A percentile compares a stretch with the other conserved stretches of the same genome.
These are phyloP conservation scores for Fusarium camptoceras DNA, from an alignment of 2,329 filamentous ascomycete species.

Conservation along the genomic window DNA sequence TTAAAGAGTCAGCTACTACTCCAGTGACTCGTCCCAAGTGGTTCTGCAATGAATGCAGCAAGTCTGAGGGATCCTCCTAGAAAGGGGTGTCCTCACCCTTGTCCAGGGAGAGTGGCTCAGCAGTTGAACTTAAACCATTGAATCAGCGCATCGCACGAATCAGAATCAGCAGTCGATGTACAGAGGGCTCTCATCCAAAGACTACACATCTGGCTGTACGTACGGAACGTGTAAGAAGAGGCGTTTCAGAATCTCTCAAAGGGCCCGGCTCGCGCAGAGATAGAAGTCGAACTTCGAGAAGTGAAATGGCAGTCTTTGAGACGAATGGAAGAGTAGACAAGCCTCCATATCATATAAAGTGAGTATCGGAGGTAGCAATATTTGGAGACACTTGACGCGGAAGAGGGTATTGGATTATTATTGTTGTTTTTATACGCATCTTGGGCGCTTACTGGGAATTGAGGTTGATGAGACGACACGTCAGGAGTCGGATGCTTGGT, in stretches of 20 bases:
- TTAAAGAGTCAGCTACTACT: slow-evolving; percentile 52
- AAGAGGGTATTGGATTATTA: slow-evolving; percentile 15
- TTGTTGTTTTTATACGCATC: slow-evolving; percentile 19
- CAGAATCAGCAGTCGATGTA: not conserved
- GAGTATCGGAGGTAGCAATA: slow-evolving; percentile 17
- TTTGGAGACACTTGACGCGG: slow-evolving; percentile 17
- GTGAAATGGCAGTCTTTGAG: not conserved
- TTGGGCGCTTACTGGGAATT: slow-evolving; percentile 36
- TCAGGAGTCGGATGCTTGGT: slow-evolving; percentile 28
- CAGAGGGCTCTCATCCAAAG: slow-evolving; percentile 10
- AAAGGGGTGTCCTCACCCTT: slow-evolving; percentile 36
- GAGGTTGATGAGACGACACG: slow-evolving; percentile 28
- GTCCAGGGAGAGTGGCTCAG: slow-evolving; percentile 14
- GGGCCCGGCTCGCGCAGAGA: not conserved
- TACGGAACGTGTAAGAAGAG: not conserved
- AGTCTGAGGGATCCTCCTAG: slow-evolving; percentile 44
- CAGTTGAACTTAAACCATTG: not conserved
- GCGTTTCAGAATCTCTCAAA: not conserved
- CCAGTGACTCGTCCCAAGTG: slow-evolving; percentile 54
- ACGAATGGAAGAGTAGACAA: slow-evolving; percentile 9
- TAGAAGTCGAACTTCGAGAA: slow-evolving; percentile 9
- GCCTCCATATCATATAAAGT: not conserved
- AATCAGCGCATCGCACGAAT: not conserved
- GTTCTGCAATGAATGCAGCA: slow-evolving; percentile 59
- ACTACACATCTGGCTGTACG: slow-evolving; percentile 12